Conservation (phyloP, 2,329 filamentous ascomycete species). For the Bipolaris bicolor region DNA sequence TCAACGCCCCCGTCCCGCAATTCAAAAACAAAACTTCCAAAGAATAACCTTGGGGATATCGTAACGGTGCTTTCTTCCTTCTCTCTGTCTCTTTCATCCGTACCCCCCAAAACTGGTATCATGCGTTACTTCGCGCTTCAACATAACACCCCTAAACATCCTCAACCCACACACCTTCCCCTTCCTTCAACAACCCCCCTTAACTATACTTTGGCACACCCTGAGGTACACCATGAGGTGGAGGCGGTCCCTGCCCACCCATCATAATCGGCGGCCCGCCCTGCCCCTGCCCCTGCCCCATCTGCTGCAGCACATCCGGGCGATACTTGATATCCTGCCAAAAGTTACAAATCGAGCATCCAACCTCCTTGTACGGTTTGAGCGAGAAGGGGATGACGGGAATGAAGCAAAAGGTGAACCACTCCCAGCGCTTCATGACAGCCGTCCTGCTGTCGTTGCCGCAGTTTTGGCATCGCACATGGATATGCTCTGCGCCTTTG, state of each 20-base stretch:
- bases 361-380: slow-evolving; percentile 65
- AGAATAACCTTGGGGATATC: neutral
- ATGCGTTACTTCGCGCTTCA: neutral
- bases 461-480: slow-evolving; percentile 60
- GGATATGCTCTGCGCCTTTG: slow-evolving; percentile 57
- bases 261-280: slow-evolving; percentile 29
- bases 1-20: neutral
- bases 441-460: slow-evolving; percentile 53
- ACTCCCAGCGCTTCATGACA: slow-evolving; percentile 49
- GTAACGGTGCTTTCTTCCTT: neutral
- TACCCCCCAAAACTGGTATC: neutral
- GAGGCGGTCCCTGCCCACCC: slow-evolving; percentile 25
- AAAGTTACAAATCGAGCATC: slow-evolving; percentile 78
- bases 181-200: neutral
- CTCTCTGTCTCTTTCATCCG: neutral
- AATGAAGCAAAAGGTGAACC: slow-evolving; percentile 82
- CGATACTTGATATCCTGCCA: slow-evolving; percentile 63
- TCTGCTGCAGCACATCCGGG: slow-evolving; percentile 45
- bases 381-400: slow-evolving; percentile 73
- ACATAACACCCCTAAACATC: neutral
- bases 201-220: slow-evolving; percentile 25
- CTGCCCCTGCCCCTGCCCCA: slow-evolving; percentile 18
- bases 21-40: neutral
- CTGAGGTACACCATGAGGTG: slow-evolving; percentile 6
- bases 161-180: neutral